phyloP scores from a whole-genome alignment of 805 yeast species.

The Cyberlindnera xishuangbannaensis region DNA sequence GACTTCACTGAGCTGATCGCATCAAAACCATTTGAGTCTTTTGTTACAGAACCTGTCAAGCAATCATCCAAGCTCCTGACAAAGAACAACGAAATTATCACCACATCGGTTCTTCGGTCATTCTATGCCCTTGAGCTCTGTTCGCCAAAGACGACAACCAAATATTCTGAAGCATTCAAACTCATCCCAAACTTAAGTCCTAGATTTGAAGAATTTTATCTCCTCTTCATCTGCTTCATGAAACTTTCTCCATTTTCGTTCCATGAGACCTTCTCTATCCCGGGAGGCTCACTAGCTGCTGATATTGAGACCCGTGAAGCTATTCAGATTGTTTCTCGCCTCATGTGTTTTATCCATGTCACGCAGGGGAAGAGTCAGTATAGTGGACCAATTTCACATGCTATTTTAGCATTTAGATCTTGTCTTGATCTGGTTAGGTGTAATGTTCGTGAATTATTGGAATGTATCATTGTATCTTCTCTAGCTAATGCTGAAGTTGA shows the following conservation, averaged over 20 bases:
- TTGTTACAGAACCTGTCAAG: conserved; percentile 14
- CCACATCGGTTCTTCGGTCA: conserved; percentile 50
- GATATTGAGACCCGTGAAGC: conserved; percentile 27
- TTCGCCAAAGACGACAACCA: conserved; percentile 24
- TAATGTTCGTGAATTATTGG: conserved; percentile 49
- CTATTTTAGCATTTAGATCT: conserved; percentile 61
- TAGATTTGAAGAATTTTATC: conserved; percentile 34
- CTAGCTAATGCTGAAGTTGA: conserved; percentile 53
- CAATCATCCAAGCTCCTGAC: conserved; percentile 29
- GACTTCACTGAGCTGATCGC: no score
- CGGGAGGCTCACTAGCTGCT: conserved; percentile 33
- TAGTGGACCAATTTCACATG: conserved; percentile 67
- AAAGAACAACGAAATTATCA: conserved; percentile 46
- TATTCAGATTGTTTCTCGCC: conserved; percentile 41
- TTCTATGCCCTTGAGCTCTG: conserved; percentile 48
- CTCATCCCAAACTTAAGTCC: conserved; percentile 27
- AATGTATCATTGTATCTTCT: conserved; percentile 44
- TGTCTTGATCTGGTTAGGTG: conserved; percentile 47
- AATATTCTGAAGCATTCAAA: conserved; percentile 47
- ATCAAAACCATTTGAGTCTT: no score
- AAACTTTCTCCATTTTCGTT: conserved; percentile 37
- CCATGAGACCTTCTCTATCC: conserved; percentile 29
- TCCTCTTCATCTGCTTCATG: conserved; percentile 43
- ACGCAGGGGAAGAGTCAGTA: conserved; percentile 50
- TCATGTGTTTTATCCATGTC: conserved; percentile 40